Evolutionary conservation across 257 asterid species (phyloP).

Genomic region (Gentiana straminea): DNA sequence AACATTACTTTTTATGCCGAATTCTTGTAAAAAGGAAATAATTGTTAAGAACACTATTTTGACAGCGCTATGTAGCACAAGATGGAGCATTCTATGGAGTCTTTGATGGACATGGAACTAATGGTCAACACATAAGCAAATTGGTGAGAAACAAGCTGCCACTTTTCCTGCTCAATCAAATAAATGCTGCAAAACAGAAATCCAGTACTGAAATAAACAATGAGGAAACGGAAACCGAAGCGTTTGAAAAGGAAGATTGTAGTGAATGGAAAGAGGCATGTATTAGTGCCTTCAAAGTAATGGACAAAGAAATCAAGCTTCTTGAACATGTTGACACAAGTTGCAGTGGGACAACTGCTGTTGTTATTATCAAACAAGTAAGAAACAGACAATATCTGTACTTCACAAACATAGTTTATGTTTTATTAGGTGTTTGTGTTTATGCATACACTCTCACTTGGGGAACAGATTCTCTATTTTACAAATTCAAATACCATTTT

Average conservation of each 20-base stretch:
- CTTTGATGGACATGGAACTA: constrained; percentile 80
- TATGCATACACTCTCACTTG: too few species aligned
- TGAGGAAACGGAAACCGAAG: constrained; percentile 18
- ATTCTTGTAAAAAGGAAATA: too few species aligned
- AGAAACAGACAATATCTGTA: neutral
- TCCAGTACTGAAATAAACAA: constrained; percentile 11
- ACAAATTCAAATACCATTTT: too few species aligned
- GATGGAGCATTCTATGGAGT: constrained; percentile 57
- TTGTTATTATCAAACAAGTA: constrained; percentile 62
- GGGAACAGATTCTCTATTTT: too few species aligned
- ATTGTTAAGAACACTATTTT: constrained; percentile 4
- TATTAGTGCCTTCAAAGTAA: constrained; percentile 43
- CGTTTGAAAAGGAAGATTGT: constrained; percentile 22
- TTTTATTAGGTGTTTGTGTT: neutral
- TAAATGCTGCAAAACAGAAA: constrained; percentile 25
- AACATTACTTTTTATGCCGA: too few species aligned
- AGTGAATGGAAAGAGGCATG: constrained; percentile 61
- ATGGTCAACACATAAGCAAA: constrained; percentile 63
- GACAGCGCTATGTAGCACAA: constrained; percentile 62
- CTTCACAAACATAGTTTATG: neutral
- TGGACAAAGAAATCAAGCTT: constrained; percentile 56
- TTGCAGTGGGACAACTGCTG: constrained; percentile 73
- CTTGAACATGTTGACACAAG: constrained; percentile 44
- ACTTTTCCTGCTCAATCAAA: constrained; percentile 40
- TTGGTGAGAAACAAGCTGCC: constrained; percentile 64